Conservation (phyloP, 805 yeast genomes). For the Danielia reshetovae region DNA sequence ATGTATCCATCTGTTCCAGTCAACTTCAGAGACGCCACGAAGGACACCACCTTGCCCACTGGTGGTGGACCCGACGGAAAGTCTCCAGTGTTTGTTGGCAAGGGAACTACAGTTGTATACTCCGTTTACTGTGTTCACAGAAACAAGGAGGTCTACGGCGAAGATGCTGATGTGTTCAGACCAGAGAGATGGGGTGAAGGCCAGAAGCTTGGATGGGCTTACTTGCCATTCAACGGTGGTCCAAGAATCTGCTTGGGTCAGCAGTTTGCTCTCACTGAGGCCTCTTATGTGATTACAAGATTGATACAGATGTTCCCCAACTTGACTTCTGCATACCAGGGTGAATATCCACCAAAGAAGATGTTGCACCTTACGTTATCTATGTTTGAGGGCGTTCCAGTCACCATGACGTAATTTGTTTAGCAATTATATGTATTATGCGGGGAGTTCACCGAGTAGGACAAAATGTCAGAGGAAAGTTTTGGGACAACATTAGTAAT, state of each 20-base stretch:
- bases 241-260: slow-evolving; percentile 55
- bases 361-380: slow-evolving; percentile 24
- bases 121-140: slow-evolving; percentile 15
- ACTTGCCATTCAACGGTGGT: slow-evolving; percentile 53
- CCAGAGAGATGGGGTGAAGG: slow-evolving; percentile 37
- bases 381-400: slow-evolving; percentile 20
- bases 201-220: slow-evolving; percentile 42
- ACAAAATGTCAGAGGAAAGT: too few relatives aligned
- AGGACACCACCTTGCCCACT: slow-evolving; percentile 21
- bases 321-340: slow-evolving; percentile 14
- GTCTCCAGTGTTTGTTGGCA: slow-evolving; percentile 13
- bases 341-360: slow-evolving; percentile 14
- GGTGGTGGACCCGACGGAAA: slow-evolving; percentile 27
- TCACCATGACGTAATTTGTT: slow-evolving; percentile 5
- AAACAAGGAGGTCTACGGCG: slow-evolving; percentile 27
- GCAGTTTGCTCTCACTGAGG: slow-evolving; percentile 53
- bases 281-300: slow-evolving; percentile 40
- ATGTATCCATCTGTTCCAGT: slow-evolving; percentile 30
- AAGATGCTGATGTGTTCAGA: slow-evolving; percentile 30
- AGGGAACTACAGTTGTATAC: slow-evolving; percentile 18
- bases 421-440: too few relatives aligned
- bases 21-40: slow-evolving; percentile 20
- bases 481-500: too few relatives aligned
- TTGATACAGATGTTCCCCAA: slow-evolving; percentile 30
- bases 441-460: too few relatives aligned